Evolutionary conservation across 2,329 filamentous ascomycete species (phyloP).

Genomic region (Neopestalotiopsis clavispora): DNA sequence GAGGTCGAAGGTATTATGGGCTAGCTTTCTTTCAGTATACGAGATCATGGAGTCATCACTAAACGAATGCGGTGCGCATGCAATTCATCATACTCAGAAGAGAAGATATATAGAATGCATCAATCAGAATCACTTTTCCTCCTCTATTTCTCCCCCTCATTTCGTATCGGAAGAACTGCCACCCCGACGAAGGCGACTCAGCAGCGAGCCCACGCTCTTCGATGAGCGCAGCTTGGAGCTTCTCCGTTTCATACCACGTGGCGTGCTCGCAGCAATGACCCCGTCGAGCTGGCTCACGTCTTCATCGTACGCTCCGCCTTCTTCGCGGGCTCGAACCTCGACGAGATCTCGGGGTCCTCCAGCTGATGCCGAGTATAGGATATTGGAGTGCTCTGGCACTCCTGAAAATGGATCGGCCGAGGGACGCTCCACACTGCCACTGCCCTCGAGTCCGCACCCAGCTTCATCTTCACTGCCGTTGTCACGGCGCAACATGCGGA

Average conservation of each 20-base stretch:
- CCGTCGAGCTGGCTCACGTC: background rate
- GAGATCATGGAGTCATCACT: too few species aligned
- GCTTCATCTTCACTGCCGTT: too few species aligned
- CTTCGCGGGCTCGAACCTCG: background rate
- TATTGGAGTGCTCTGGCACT: background rate
- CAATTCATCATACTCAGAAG: too few species aligned
- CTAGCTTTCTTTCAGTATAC: too few species aligned
- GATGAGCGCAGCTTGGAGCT: background rate
- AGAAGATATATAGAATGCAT: too few species aligned
- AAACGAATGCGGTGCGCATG: too few species aligned
- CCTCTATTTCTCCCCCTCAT: background rate
- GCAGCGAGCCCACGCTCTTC: background rate
- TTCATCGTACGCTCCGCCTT: background rate
- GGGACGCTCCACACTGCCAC: too few species aligned
- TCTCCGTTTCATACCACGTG: background rate
- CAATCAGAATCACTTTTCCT: too few species aligned
- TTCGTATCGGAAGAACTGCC: background rate
- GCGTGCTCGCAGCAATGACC: background rate
- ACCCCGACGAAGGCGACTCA: background rate
- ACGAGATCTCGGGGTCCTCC: background rate
- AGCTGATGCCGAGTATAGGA: background rate
- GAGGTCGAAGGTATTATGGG: too few species aligned
- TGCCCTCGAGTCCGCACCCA: too few species aligned
- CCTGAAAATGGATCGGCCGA: background rate
- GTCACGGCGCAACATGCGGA: too few species aligned